Evolutionary conservation across 495 filamentous ascomycete species (phyloP).

Genomic region (Talaromyces wortmannii): DNA sequence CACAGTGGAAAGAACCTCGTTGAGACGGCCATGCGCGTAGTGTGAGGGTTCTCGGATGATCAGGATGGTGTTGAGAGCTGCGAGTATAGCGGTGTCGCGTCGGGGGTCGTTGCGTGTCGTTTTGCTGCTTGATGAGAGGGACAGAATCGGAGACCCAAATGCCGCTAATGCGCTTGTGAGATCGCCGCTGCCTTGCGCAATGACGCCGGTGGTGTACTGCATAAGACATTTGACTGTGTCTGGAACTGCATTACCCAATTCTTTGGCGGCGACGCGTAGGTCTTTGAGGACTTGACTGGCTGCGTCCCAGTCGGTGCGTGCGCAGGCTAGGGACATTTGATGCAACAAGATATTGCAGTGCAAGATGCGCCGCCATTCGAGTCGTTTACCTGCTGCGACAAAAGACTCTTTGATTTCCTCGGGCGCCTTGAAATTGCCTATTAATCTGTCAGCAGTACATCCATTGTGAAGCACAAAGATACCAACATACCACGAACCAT

Average conservation of each 20-base stretch:
- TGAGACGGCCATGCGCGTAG: conserved; percentile 35
- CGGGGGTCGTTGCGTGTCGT: conserved; percentile 46
- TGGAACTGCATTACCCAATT: conserved; percentile 30
- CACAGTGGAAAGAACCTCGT: conserved; percentile 53
- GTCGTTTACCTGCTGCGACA: conserved; percentile 30
- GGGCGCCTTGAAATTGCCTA: conserved; percentile 32
- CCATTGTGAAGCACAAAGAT: neutral
- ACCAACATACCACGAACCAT: conserved; percentile 43
- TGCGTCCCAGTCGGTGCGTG: conserved; percentile 55
- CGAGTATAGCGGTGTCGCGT: conserved; percentile 68
- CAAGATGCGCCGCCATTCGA: conserved; percentile 46
- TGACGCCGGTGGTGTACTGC: conserved; percentile 67
- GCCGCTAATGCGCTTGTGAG: conserved; percentile 56
- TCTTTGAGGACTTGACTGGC: conserved; percentile 38
- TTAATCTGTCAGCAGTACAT: neutral
- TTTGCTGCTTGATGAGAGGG: conserved; percentile 36
- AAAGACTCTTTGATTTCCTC: conserved; percentile 41
- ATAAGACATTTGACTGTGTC: conserved; percentile 36
- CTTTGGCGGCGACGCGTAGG: conserved; percentile 27
- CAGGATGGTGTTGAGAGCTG: conserved; percentile 72
- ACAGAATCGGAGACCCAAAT: conserved; percentile 56
- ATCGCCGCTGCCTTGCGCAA: conserved; percentile 72
- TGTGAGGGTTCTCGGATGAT: conserved; percentile 65
- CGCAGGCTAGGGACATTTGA: conserved; percentile 51
- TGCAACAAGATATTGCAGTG: conserved; percentile 53